Percentiles rank a stretch among this genome's conserved stretches.
Conservation (phyloP, 139 green algal species). For the Chlorella sp. region DNA sequence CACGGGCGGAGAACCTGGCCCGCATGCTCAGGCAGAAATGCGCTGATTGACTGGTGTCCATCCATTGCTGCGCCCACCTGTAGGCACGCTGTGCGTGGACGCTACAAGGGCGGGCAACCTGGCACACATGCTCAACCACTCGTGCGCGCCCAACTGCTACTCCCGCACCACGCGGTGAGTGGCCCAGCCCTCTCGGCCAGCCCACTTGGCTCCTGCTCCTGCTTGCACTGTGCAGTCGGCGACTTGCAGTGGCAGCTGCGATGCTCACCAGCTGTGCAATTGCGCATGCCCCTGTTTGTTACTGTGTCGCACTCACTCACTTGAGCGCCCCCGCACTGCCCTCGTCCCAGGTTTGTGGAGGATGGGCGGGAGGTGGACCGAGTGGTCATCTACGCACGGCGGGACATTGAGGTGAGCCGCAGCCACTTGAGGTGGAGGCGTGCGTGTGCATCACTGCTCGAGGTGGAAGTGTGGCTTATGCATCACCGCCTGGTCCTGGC, state of each 20-base stretch:
- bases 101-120: conserved; percentile 78
- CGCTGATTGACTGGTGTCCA: too few species aligned
- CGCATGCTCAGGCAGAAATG: too few species aligned
- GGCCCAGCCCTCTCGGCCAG: not conserved
- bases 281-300: not conserved
- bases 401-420: conserved; percentile 46
- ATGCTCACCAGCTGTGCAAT: not conserved
- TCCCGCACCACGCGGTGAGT: conserved; percentile 58
- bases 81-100: conserved; percentile 55
- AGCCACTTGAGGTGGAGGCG: not conserved
- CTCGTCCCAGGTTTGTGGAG: conserved; percentile 28
- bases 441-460: not conserved
- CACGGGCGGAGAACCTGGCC: too few species aligned
- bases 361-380: conserved; percentile 8
- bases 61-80: not conserved
- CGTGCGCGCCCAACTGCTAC: conserved; percentile 84
- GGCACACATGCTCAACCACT: conserved; percentile 94
- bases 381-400: conserved; percentile 80
- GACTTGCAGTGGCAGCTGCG: not conserved
- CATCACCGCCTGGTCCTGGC: not conserved
- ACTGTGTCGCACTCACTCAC: too few species aligned
- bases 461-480: too few species aligned
- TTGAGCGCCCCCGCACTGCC: not conserved
- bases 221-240: not conserved
- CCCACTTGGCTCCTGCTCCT: not conserved